phyloP scores from a whole-genome alignment of 2,329 filamentous ascomycete species.

The Penicillium sp. region DNA sequence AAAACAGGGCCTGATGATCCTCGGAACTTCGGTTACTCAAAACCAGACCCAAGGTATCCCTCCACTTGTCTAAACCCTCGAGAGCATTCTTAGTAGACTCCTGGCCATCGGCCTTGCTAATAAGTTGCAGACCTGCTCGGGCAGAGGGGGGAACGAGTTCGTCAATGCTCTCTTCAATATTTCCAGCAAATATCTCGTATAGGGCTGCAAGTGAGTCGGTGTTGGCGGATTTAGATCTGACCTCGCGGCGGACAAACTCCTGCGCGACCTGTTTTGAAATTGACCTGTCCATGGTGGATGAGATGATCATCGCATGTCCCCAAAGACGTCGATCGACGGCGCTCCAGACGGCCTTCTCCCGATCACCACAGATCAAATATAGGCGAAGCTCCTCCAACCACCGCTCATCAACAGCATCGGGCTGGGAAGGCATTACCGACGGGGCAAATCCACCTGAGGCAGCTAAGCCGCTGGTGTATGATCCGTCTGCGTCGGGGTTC shows the following conservation, averaged over 20 bases:
- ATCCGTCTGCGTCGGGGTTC: constrained; percentile 28
- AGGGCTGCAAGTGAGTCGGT: constrained; percentile 86
- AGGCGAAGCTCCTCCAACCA: constrained; percentile 70
- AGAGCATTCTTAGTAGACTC: constrained; percentile 68
- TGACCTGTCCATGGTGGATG: constrained; percentile 68
- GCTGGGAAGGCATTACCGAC: constrained; percentile 40
- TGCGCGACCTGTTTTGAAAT: constrained; percentile 91
- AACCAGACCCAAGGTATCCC: constrained; percentile 80
- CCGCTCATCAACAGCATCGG: constrained; percentile 67
- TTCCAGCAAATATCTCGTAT: constrained; percentile 92
- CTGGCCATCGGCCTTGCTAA: constrained; percentile 66
- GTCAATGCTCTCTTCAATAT: constrained; percentile 90
- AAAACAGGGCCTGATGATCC: constrained; percentile 72
- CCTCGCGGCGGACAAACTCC: constrained; percentile 93
- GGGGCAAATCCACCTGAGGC: constrained; percentile 40
- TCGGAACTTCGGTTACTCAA: constrained; percentile 82
- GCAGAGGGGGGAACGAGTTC: constrained; percentile 92
- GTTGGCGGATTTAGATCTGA: constrained; percentile 74
- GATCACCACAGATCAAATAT: constrained; percentile 72
- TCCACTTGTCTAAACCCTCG: constrained; percentile 89
- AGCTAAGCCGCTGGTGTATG: constrained; percentile 22
- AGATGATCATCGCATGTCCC: constrained; percentile 93
- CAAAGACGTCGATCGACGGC: constrained; percentile 91
- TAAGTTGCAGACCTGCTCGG: constrained; percentile 84
- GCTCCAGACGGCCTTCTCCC: constrained; percentile 88